A percentile compares a stretch with the other conserved stretches of the same genome.
Evolutionary conservation across 2,329 filamentous ascomycete species (phyloP).

Genomic region (Byssothecium circinans): DNA sequence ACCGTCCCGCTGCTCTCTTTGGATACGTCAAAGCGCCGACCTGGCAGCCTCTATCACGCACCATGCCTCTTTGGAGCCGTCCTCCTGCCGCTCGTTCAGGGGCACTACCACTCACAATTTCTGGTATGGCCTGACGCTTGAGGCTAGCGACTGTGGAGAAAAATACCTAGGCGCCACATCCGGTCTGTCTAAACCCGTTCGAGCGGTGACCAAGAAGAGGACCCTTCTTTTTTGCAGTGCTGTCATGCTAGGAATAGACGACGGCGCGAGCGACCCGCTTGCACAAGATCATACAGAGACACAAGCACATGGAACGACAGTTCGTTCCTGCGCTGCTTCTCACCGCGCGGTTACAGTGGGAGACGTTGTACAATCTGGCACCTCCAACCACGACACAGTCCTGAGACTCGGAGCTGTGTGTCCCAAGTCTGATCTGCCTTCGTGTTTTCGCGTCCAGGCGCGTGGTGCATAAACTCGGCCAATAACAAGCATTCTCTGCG

Average conservation of each 20-base stretch:
- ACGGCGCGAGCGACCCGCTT: neutral
- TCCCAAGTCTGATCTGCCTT: neutral
- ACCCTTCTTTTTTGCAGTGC: conserved; percentile 6
- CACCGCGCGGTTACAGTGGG: no score
- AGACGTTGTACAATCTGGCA: no score
- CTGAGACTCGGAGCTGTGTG: neutral
- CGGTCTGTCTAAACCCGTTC: conserved; percentile 10
- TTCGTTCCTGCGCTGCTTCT: no score
- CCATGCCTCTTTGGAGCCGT: neutral
- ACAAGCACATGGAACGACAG: no score
- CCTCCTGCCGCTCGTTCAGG: conserved; percentile 14
- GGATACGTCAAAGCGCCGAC: no score
- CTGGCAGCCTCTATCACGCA: neutral
- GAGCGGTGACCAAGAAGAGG: conserved; percentile 9
- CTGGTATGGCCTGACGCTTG: neutral
- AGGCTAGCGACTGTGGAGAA: neutral
- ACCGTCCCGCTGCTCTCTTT: neutral
- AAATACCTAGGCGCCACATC: conserved; percentile 9
- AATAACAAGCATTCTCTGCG: neutral
- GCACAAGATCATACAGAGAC: no score
- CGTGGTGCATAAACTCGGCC: neutral
- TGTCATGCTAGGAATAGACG: neutral
- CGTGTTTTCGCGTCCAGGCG: neutral
- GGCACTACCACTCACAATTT: conserved; percentile 15
- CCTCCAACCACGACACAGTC: neutral